A percentile compares a stretch with the other conserved stretches of the same genome.
Evolutionary conservation across 1,284 basidiomycete species (phyloP).

Genomic region (Mrakiaceae sp.): DNA sequence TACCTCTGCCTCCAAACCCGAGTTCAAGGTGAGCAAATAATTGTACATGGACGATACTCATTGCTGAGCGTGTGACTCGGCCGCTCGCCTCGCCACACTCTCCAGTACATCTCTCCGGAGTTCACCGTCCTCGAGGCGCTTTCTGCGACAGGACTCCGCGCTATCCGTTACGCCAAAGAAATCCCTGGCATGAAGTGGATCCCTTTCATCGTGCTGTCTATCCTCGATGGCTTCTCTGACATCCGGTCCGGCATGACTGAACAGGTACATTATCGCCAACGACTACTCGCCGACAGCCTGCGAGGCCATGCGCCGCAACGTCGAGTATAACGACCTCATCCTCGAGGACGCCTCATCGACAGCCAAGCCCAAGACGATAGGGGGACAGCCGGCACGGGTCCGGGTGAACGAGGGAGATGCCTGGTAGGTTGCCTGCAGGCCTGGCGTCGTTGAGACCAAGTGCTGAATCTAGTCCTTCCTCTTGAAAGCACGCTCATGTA

Average conservation of each 20-base stretch:
- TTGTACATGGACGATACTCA: too few species aligned
- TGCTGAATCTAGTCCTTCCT: not conserved
- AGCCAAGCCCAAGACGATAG: conserved; percentile 1
- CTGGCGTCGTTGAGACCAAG: conserved; percentile 16
- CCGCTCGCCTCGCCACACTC: too few species aligned
- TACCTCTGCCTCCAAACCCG: too few species aligned
- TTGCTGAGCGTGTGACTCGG: too few species aligned
- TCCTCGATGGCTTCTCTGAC: not conserved
- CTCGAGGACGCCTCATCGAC: conserved; percentile 7
- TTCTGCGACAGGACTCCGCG: conserved; percentile 86
- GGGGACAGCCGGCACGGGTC: conserved; percentile 45
- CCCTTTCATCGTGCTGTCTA: not conserved
- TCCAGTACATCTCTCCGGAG: conserved; percentile 23
- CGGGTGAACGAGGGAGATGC: conserved; percentile 82
- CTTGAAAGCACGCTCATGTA: conserved; percentile 75
- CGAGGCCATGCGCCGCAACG: conserved; percentile 76
- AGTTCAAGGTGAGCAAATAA: too few species aligned
- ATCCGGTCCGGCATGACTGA: not conserved
- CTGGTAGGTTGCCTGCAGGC: conserved; percentile 45
- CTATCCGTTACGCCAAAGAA: conserved; percentile 96
- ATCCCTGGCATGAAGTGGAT: conserved; percentile 76
- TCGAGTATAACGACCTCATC: conserved; percentile 69
- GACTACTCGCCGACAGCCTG: conserved; percentile 77
- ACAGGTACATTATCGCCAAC: conserved; percentile 82
- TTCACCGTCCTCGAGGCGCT: conserved; percentile 88